Percentiles rank a stretch among this genome's conserved stretches.
phyloP scores from a whole-genome alignment of 495 filamentous ascomycete genomes.

The Daldinia grandis region DNA sequence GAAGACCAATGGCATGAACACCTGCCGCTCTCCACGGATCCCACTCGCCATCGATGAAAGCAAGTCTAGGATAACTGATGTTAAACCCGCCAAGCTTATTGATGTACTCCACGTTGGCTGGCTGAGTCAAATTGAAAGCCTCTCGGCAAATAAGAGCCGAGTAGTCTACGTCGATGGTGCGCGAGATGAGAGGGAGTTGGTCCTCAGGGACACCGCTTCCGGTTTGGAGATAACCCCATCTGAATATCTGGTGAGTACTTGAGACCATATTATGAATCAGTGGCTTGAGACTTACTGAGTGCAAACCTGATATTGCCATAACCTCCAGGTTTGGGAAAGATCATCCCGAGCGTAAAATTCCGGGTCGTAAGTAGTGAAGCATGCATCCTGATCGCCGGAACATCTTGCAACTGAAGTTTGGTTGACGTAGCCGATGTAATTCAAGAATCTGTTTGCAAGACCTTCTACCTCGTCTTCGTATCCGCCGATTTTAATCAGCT shows the following conservation, averaged over 20 bases:
- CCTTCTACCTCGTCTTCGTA: constrained; percentile 57
- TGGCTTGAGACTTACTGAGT: constrained; percentile 49
- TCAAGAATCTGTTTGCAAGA: constrained; percentile 66
- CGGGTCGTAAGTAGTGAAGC: constrained; percentile 61
- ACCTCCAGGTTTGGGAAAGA: constrained; percentile 59
- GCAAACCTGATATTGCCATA: constrained; percentile 68
- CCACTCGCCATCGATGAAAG: constrained; percentile 70
- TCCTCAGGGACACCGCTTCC: constrained; percentile 66
- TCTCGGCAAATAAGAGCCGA: constrained; percentile 61
- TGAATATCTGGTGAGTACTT: constrained; percentile 44
- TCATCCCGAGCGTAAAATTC: constrained; percentile 61
- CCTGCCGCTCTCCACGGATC: constrained; percentile 77
- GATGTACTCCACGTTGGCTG: constrained; percentile 63
- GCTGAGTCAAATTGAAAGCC: constrained; percentile 69
- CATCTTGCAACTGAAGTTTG: constrained; percentile 50
- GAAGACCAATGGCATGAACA: constrained; percentile 63
- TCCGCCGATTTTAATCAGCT: constrained; percentile 63
- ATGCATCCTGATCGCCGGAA: constrained; percentile 58
- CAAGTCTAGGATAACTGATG: constrained; percentile 70
- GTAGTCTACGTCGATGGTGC: constrained; percentile 66
- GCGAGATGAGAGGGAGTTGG: constrained; percentile 71
- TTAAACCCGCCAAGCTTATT: constrained; percentile 75
- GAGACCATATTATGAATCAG: not conserved
- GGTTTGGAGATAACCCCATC: constrained; percentile 77
- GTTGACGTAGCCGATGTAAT: constrained; percentile 71